Evolutionary conservation across 2,329 filamentous ascomycete species (phyloP).

Genomic region (Myriosclerotinia curreyana): DNA sequence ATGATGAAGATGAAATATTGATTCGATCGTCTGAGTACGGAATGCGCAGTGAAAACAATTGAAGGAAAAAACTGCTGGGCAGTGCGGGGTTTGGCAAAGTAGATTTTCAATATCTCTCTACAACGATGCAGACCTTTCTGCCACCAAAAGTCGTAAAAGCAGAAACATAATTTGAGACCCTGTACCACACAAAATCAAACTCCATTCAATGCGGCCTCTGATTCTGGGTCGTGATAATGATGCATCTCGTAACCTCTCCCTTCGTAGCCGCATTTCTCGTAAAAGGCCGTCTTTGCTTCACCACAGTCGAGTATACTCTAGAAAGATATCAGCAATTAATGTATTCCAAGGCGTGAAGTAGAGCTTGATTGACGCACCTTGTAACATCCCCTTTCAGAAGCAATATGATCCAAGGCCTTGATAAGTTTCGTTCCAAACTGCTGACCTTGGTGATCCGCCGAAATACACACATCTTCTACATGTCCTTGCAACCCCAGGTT

Average conservation of each 20-base stretch:
- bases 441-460: slow-evolving; percentile 93
- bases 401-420: slow-evolving; percentile 84
- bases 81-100: not conserved
- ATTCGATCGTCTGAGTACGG: not conserved
- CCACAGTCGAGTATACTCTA: slow-evolving; percentile 93
- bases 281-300: slow-evolving; percentile 93
- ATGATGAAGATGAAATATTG: too few relatives aligned
- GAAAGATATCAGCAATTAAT: not conserved
- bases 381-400: slow-evolving; percentile 85
- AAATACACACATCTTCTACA: slow-evolving; percentile 94
- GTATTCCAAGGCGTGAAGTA: too few relatives aligned
- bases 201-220: slow-evolving; percentile 23
- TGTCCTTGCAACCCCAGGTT: slow-evolving; percentile 79
- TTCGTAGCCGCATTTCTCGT: slow-evolving; percentile 77
- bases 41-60: not conserved
- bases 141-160: not conserved
- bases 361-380: slow-evolving; percentile 46
- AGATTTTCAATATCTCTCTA: not conserved
- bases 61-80: not conserved
- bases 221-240: slow-evolving; percentile 64
- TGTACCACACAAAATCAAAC: slow-evolving; percentile 12
- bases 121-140: not conserved
- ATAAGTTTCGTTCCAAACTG: slow-evolving; percentile 89
- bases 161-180: not conserved
- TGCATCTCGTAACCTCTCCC: slow-evolving; percentile 93